These are phyloP conservation scores for Blastomyces silverae DNA, from an alignment of 2,329 filamentous ascomycete genomes.

Conservation along the genomic window DNA sequence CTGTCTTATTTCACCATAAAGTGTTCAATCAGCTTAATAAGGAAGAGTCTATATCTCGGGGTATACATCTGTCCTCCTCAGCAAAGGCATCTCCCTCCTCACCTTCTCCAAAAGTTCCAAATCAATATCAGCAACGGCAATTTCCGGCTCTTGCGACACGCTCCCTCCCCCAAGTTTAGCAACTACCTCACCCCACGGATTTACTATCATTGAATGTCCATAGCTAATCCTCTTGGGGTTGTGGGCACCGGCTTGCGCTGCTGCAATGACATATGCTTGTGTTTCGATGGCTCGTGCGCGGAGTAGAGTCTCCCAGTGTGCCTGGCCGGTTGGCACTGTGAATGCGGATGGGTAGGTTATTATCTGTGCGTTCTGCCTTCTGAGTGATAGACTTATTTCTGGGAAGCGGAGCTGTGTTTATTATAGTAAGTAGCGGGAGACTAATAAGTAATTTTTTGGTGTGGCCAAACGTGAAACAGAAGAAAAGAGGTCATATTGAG, in stretches of 20 bases:
- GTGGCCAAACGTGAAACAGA: neutral
- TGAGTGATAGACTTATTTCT: constrained; percentile 63
- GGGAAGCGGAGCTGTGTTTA: constrained; percentile 62
- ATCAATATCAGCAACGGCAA: constrained; percentile 51
- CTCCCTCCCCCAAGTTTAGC: constrained; percentile 49
- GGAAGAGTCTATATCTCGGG: constrained; percentile 35
- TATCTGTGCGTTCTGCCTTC: constrained; percentile 62
- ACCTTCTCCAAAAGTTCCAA: constrained; percentile 47
- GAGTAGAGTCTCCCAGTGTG: constrained; percentile 78
- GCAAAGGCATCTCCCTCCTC: constrained; percentile 51
- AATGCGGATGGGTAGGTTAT: constrained; percentile 87
- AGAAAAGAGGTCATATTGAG: neutral
- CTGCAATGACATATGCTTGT: constrained; percentile 78
- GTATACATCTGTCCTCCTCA: constrained; percentile 50
- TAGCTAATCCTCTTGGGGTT: constrained; percentile 74
- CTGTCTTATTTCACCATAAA: neutral
- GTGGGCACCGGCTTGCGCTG: constrained; percentile 71
- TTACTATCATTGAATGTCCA: constrained; percentile 76
- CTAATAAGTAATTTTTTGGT: constrained; percentile 5
- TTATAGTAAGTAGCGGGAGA: neutral
- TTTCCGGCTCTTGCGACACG: constrained; percentile 40
- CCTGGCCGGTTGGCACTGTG: constrained; percentile 73
- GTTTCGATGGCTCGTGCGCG: constrained; percentile 80
- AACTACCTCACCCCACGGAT: constrained; percentile 76
- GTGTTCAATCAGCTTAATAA: neutral